Percentiles rank a stretch among this genome's conserved stretches.
phyloP scores from a whole-genome alignment of 2,329 filamentous ascomycete species.

The Calonectria hawksworthii region DNA sequence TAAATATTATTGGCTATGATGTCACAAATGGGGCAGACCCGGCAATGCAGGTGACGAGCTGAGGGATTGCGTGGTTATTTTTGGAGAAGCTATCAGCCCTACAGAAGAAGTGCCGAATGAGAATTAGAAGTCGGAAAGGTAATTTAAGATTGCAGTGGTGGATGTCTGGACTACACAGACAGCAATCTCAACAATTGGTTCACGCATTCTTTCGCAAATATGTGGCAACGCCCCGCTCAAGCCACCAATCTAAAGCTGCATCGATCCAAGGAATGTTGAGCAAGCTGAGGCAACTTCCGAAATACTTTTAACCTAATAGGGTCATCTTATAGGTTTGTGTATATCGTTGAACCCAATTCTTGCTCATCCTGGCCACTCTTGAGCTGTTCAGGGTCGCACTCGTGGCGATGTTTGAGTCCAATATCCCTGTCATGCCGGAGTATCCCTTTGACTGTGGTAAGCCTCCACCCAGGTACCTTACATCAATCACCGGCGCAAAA shows the following conservation, averaged over 20 bases:
- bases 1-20: too few species aligned
- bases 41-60: neutral
- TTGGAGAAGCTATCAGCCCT: neutral
- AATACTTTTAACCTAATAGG: neutral
- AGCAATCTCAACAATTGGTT: neutral
- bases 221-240: neutral
- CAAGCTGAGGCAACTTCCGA: neutral
- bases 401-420: too few species aligned
- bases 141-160: neutral
- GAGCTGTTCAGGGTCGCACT: neutral
- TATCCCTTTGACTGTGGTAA: too few species aligned
- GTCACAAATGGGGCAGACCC: neutral
- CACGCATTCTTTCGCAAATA: neutral
- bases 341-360: neutral
- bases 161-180: too few species aligned
- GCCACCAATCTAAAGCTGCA: neutral
- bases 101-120: neutral
- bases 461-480: too few species aligned
- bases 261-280: neutral
- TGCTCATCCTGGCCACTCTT: neutral
- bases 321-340: neutral
- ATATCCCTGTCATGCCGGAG: too few species aligned
- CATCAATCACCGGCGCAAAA: too few species aligned
- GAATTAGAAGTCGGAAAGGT: neutral
- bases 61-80: neutral